Evolutionary conservation across 768 basidiomycete species (phyloP).

Genomic region (Psilocybe cyanescens): DNA sequence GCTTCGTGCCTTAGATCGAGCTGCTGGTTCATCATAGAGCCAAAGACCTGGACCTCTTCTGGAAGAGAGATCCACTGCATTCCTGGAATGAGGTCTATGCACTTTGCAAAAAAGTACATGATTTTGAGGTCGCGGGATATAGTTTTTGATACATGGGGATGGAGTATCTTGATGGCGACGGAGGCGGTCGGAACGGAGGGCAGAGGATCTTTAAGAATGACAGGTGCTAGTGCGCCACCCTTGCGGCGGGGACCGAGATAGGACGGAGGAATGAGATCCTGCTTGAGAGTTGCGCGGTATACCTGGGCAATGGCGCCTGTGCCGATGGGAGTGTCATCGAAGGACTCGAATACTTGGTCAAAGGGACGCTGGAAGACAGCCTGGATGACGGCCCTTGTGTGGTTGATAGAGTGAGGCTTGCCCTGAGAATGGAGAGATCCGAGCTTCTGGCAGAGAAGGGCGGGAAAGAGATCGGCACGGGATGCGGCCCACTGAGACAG

Average conservation of each 20-base stretch:
- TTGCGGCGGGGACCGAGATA: constrained; percentile 80
- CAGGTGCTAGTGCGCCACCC: constrained; percentile 48
- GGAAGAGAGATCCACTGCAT: constrained; percentile 97
- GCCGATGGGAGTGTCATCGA: constrained; percentile 88
- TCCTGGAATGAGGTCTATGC: constrained; percentile 81
- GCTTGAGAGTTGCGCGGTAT: constrained; percentile 84
- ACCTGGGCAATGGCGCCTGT: constrained; percentile 99
- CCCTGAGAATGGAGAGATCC: constrained; percentile 89
- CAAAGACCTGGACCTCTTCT: constrained; percentile 94
- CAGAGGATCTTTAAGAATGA: constrained; percentile 66
- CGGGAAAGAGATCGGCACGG: constrained; percentile 91
- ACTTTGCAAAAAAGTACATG: constrained; percentile 89
- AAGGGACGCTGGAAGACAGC: constrained; percentile 83
- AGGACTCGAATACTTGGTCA: constrained; percentile 88
- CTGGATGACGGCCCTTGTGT: constrained; percentile 85
- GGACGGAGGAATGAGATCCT: constrained; percentile 83
- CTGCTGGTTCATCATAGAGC: constrained; percentile 95
- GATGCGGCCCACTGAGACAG: constrained; percentile 99
- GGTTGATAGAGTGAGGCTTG: constrained; percentile 74
- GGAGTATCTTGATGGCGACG: constrained; percentile 95
- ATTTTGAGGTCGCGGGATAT: constrained; percentile 92
- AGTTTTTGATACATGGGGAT: constrained; percentile 81
- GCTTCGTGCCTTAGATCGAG: constrained; percentile 91
- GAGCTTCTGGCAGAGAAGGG: constrained; percentile 80
- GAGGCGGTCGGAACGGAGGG: constrained; percentile 80